Conservation (phyloP, 306 rosid genomes). For the Bauhinia variegata region DNA sequence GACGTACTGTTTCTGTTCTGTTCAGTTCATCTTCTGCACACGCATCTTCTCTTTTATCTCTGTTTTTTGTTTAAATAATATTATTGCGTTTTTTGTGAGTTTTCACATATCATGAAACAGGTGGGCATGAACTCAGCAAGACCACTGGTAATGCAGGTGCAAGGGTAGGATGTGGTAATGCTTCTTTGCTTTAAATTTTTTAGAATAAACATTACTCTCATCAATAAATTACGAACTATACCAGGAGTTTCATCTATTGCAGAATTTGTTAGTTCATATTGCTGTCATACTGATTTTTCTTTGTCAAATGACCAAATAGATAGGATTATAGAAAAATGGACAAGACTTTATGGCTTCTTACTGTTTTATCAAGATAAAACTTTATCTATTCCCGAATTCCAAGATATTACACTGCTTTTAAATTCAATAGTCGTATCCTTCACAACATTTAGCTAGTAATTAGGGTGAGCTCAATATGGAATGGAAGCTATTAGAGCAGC, state of each 20-base stretch:
- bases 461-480: neutral
- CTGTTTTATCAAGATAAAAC: neutral
- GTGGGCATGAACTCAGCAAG: constrained; percentile 86
- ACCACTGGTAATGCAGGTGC: constrained; percentile 91
- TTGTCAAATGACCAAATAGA: constrained; percentile 6
- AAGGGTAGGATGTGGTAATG: constrained; percentile 78
- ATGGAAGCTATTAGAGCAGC: neutral
- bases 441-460: neutral
- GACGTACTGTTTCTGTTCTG: constrained; percentile 17
- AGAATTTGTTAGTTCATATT: constrained; percentile 4
- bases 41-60: constrained; percentile 16
- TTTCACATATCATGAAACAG: constrained; percentile 41
- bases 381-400: neutral
- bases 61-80: neutral
- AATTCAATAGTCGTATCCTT: neutral
- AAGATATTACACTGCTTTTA: constrained; percentile 6
- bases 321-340: neutral
- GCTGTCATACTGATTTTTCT: constrained; percentile 5
- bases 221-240: neutral
- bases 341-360: neutral
- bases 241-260: constrained; percentile 11
- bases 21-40: constrained; percentile 19
- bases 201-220: constrained; percentile 4
- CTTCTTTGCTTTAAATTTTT: constrained; percentile 30
- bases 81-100: neutral